Percentiles rank a stretch among this genome's conserved stretches.
phyloP scores from a whole-genome alignment of 495 filamentous ascomycete genomes.

The Talaromyces adpressus region DNA sequence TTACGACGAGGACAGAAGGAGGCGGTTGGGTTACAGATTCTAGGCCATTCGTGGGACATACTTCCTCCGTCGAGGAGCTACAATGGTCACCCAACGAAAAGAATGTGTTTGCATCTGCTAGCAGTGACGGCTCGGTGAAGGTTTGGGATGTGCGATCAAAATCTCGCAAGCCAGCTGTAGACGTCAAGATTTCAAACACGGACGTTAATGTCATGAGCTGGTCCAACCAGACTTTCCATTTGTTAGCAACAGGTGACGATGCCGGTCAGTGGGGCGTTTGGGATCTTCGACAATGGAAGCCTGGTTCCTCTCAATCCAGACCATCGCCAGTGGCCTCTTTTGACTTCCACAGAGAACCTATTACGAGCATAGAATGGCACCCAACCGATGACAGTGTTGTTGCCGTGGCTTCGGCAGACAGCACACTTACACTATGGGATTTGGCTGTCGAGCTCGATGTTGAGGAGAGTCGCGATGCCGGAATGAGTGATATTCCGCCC shows the following conservation, averaged over 20 bases:
- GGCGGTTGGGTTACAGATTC: constrained; percentile 82
- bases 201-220: constrained; percentile 97
- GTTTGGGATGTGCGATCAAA: constrained; percentile 93
- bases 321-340: constrained; percentile 80
- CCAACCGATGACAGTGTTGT: constrained; percentile 93
- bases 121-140: constrained; percentile 88
- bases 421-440: constrained; percentile 95
- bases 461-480: constrained; percentile 87
- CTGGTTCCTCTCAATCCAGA: constrained; percentile 38
- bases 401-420: constrained; percentile 85
- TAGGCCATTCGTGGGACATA: constrained; percentile 73
- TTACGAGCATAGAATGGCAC: constrained; percentile 96
- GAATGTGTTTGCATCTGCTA: constrained; percentile 88
- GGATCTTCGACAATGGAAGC: constrained; percentile 94
- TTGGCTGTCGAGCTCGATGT: constrained; percentile 92
- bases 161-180: constrained; percentile 74
- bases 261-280: constrained; percentile 94
- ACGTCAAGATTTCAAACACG: constrained; percentile 70
- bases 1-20: constrained; percentile 75
- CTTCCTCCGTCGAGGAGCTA: constrained; percentile 81
- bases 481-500: constrained; percentile 82
- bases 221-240: constrained; percentile 76
- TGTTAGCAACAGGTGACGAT: constrained; percentile 88
- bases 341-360: constrained; percentile 89
- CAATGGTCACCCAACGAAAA: constrained; percentile 92